phyloP scores from a whole-genome alignment of 805 yeast species.

The Ogataea pilisensis region DNA sequence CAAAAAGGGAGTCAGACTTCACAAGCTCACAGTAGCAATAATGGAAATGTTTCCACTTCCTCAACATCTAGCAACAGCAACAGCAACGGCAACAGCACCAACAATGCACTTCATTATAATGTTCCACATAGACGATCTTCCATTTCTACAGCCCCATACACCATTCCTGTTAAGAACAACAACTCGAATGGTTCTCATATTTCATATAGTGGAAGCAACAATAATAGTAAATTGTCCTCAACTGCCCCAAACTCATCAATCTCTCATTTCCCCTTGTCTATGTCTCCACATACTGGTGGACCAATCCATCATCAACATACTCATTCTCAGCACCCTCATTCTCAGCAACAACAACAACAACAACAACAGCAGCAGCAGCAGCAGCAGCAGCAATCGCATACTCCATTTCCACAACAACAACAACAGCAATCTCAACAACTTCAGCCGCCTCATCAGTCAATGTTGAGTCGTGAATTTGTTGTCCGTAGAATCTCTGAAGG shows the following conservation, averaged over 20 bases:
- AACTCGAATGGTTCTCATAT: neutral
- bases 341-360: neutral
- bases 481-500: conserved; percentile 83
- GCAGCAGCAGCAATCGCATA: neutral
- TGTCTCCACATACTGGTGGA: conserved; percentile 22
- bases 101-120: conserved; percentile 13
- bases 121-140: conserved; percentile 33
- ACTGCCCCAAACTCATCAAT: conserved; percentile 17
- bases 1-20: too few relatives aligned
- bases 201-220: conserved; percentile 4
- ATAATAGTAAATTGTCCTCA: conserved; percentile 16
- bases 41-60: neutral
- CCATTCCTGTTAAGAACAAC: conserved; percentile 28
- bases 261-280: conserved; percentile 9
- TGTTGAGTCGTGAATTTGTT: conserved; percentile 62
- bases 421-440: conserved; percentile 12
- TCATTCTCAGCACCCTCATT: conserved; percentile 12
- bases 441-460: conserved; percentile 36
- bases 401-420: neutral
- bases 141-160: conserved; percentile 34
- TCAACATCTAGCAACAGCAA: neutral
- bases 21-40: too few relatives aligned
- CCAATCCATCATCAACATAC: conserved; percentile 15
- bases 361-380: too few relatives aligned
- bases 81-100: conserved; percentile 1